These are phyloP conservation scores for Licmophora abbreviata DNA, from an alignment of 108 stramenopile genomes.

Conservation along the genomic window DNA sequence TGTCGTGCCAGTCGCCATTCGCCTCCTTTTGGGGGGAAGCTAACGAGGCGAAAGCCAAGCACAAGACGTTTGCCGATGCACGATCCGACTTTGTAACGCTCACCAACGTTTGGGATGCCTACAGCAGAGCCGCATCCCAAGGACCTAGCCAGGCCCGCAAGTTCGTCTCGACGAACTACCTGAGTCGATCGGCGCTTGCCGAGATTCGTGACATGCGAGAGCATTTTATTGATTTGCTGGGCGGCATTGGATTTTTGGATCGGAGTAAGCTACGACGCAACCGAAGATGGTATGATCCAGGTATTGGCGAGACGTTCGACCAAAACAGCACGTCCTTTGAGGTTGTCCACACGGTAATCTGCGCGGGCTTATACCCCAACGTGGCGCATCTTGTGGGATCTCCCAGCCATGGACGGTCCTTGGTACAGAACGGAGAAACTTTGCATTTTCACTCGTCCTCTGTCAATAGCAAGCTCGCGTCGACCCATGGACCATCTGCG, in stretches of 20 bases:
- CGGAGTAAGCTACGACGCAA: background rate
- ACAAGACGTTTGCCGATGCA: conserved; percentile 43
- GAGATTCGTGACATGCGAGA: conserved; percentile 67
- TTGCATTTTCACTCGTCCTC: conserved; percentile 56
- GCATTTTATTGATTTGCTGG: conserved; percentile 74
- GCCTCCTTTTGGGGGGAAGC: conserved; percentile 50
- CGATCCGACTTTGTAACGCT: conserved; percentile 85
- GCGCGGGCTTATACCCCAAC: conserved; percentile 93
- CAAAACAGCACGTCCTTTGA: conserved; percentile 24
- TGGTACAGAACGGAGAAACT: too few relatives aligned
- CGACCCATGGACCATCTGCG: conserved; percentile 1
- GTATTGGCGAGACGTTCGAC: conserved; percentile 22
- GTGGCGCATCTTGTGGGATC: conserved; percentile 40
- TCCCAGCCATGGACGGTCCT: conserved; percentile 26
- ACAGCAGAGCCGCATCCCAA: conserved; percentile 9
- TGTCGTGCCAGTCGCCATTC: conserved; percentile 80
- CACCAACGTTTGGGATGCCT: conserved; percentile 83
- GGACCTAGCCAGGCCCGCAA: conserved; percentile 16
- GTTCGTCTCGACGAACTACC: conserved; percentile 67
- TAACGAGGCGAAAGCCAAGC: conserved; percentile 64
- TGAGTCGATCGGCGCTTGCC: conserved; percentile 53
- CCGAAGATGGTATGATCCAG: too few relatives aligned
- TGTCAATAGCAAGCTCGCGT: conserved; percentile 32
- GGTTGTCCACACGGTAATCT: conserved; percentile 78
- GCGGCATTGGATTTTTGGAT: conserved; percentile 75